Percentiles rank a stretch among this genome's conserved stretches.
These are phyloP conservation scores for Pharus latifolius DNA, from an alignment of 176 grass and related monocot species.

Conservation along the genomic window DNA sequence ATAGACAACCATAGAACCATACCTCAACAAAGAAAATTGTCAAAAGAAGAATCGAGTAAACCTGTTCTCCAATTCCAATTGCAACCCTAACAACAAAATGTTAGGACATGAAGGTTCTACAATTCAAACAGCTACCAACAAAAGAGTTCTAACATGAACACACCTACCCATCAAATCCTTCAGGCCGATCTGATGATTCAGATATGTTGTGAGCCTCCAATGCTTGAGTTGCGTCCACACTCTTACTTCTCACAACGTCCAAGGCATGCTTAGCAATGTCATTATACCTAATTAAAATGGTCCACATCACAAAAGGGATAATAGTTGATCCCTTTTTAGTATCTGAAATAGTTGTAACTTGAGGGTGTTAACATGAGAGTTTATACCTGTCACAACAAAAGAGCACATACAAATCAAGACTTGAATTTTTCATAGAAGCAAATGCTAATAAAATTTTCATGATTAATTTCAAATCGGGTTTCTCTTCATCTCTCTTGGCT, in stretches of 20 bases:
- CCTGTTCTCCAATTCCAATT: conserved; percentile 79
- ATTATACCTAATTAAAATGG: conserved; percentile 67
- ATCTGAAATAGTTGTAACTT: conserved; percentile 2
- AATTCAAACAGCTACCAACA: neutral
- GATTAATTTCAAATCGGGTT: neutral
- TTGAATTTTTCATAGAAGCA: neutral
- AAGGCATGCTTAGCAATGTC: conserved; percentile 94
- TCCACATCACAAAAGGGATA: conserved; percentile 22
- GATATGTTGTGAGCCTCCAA: conserved; percentile 22
- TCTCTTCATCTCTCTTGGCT: neutral
- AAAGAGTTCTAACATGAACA: conserved; percentile 9
- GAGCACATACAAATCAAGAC: neutral
- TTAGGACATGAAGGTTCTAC: conserved; percentile 13
- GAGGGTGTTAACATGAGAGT: conserved; percentile 10
- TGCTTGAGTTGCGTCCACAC: conserved; percentile 17
- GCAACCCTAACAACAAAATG: conserved; percentile 48
- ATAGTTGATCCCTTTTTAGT: conserved; percentile 3
- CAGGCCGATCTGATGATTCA: conserved; percentile 30
- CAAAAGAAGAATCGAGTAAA: conserved; percentile 79
- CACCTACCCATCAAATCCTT: conserved; percentile 80
- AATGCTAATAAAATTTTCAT: neutral
- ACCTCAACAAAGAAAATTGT: conserved; percentile 98
- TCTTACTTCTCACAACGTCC: conserved; percentile 65
- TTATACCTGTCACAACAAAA: conserved; percentile 28
- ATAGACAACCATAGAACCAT: conserved; percentile 20